phyloP scores from a whole-genome alignment of 73 alveolate genomes.

The Paramecium tetraurelia region DNA sequence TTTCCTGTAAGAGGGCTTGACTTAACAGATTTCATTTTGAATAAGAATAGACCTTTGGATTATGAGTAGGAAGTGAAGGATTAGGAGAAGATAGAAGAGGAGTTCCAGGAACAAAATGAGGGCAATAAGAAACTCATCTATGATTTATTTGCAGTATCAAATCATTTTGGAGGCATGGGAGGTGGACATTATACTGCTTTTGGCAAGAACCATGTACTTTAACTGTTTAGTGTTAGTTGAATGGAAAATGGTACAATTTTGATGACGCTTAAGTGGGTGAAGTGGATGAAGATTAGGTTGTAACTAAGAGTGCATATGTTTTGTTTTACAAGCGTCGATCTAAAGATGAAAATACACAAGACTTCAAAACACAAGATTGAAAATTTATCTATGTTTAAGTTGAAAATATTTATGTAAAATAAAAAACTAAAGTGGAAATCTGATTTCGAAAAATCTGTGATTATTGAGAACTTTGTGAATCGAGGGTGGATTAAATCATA shows the following conservation, averaged over 20 bases:
- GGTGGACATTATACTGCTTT: constrained; percentile 85
- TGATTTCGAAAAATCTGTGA: constrained; percentile 92
- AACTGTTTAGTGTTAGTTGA: not conserved
- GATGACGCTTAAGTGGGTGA: constrained; percentile 7
- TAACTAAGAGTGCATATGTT: not conserved
- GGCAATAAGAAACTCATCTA: constrained; percentile 1
- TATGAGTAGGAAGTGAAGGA: constrained; percentile 44
- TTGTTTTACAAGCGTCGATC: not conserved
- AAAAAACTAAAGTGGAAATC: constrained; percentile 89
- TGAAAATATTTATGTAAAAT: not conserved
- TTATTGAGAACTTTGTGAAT: constrained; percentile 89
- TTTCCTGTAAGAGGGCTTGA: constrained; percentile 69
- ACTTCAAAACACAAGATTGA: not conserved
- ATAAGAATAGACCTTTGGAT: constrained; percentile 43
- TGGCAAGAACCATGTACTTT: constrained; percentile 65
- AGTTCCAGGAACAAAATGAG: not conserved
- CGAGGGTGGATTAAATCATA: constrained; percentile 83
- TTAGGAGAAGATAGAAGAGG: not conserved
- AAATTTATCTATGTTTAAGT: not conserved
- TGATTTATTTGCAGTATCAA: constrained; percentile 77
- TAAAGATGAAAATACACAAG: not conserved
- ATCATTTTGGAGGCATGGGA: constrained; percentile 72
- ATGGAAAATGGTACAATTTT: not conserved
- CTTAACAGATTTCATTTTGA: constrained; percentile 61
- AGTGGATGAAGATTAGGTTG: not conserved